phyloP scores from a whole-genome alignment of 495 filamentous ascomycete species.

The Amphirosellinia nigrospora region DNA sequence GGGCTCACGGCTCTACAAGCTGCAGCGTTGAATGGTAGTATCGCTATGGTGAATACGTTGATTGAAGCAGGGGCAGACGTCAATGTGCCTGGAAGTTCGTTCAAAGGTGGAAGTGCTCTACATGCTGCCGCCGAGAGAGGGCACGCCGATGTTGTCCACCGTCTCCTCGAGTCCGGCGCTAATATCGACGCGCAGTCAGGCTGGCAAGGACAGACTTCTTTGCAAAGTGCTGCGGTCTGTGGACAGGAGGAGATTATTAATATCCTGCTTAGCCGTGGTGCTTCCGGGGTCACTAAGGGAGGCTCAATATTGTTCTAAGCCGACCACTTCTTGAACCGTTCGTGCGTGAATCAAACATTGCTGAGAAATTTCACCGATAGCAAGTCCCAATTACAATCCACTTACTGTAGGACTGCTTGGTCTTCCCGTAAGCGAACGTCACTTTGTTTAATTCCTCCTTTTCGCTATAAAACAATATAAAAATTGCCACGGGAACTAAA shows the following conservation, averaged over 20 bases:
- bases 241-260: constrained; percentile 21
- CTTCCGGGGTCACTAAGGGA: constrained; percentile 3
- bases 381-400: not conserved
- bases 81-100: constrained; percentile 34
- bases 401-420: too few species aligned
- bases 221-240: constrained; percentile 22
- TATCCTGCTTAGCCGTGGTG: constrained; percentile 5
- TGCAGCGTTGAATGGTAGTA: constrained; percentile 33
- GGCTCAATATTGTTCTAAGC: constrained; percentile 24
- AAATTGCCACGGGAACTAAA: not conserved
- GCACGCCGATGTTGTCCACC: constrained; percentile 30
- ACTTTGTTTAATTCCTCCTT: too few species aligned
- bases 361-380: not conserved
- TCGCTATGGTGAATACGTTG: constrained; percentile 33
- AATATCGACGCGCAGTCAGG: constrained; percentile 22
- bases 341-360: not conserved
- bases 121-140: constrained; percentile 38
- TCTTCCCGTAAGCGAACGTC: too few species aligned
- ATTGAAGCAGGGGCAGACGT: constrained; percentile 39
- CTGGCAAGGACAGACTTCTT: constrained; percentile 24
- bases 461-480: not conserved
- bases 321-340: not conserved
- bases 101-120: constrained; percentile 34
- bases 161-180: constrained; percentile 28
- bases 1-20: constrained; percentile 44